Percentiles rank a stretch among this genome's conserved stretches.
These are phyloP conservation scores for Nadsonia fulvescens DNA, from an alignment of 805 yeast genomes.

Conservation along the genomic window DNA sequence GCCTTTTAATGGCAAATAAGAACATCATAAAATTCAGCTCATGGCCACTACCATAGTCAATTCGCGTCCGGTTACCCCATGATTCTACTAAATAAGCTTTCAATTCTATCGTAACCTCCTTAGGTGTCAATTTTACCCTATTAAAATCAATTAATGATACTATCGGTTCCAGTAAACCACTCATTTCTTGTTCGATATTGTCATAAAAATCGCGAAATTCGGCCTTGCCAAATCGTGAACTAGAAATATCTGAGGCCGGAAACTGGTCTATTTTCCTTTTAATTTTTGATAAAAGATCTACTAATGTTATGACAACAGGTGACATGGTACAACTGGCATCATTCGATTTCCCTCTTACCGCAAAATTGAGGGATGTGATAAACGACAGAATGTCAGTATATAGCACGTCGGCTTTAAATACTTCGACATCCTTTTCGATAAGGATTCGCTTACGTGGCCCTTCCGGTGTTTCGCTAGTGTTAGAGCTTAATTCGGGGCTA, in stretches of 20 bases:
- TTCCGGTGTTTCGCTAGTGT: too few relatives aligned
- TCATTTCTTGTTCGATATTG: constrained; percentile 22
- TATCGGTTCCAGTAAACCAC: too few relatives aligned
- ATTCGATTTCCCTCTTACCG: constrained; percentile 45
- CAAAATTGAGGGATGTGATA: constrained; percentile 35
- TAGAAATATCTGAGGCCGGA: constrained; percentile 52
- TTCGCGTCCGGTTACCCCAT: constrained; percentile 72
- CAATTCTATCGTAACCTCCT: constrained; percentile 26
- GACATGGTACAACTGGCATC: constrained; percentile 25
- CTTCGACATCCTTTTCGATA: constrained; percentile 38
- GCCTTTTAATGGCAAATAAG: constrained; percentile 34
- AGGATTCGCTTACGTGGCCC: constrained; percentile 39
- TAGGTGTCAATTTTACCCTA: constrained; percentile 10
- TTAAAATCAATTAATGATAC: constrained; percentile 1
- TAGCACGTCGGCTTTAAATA: constrained; percentile 38
- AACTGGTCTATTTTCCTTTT: constrained; percentile 27
- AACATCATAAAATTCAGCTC: constrained; percentile 70
- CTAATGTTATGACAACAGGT: constrained; percentile 18
- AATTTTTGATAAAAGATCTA: constrained; percentile 29
- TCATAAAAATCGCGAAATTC: constrained; percentile 80
- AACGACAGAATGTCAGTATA: constrained; percentile 35
- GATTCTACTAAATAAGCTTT: constrained; percentile 45
- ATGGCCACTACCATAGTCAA: constrained; percentile 96
- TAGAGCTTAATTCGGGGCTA: too few relatives aligned
- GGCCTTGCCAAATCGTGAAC: constrained; percentile 75